Conservation (phyloP, 2,329 filamentous ascomycete genomes). For the Alternaria solani region DNA sequence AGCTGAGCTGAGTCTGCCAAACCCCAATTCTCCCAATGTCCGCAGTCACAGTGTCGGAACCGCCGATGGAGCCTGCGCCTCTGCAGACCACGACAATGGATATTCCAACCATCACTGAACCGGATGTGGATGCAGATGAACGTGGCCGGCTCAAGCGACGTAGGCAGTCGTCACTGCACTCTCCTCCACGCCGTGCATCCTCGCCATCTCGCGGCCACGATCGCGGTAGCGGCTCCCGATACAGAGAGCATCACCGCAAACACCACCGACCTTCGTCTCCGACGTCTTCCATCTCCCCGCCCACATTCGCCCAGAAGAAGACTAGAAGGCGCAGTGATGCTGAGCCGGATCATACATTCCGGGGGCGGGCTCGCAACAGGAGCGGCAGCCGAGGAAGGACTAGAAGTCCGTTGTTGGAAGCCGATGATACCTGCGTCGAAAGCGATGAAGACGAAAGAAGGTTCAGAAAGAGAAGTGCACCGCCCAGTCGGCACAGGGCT, state of each 20-base stretch:
- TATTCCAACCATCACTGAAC: slow-evolving; percentile 51
- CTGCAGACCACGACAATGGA: slow-evolving; percentile 50
- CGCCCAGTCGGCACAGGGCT: slow-evolving; percentile 44
- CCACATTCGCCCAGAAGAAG: slow-evolving; percentile 32
- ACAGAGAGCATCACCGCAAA: slow-evolving; percentile 43
- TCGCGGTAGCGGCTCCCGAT: slow-evolving; percentile 41
- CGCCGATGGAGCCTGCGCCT: background rate
- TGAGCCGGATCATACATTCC: slow-evolving; percentile 46
- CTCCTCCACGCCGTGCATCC: slow-evolving; percentile 39
- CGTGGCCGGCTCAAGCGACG: slow-evolving; percentile 47
- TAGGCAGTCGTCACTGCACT: slow-evolving; percentile 39
- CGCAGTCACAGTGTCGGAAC: slow-evolving; percentile 11
- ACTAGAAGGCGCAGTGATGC: slow-evolving; percentile 45
- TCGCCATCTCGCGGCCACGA: slow-evolving; percentile 48
- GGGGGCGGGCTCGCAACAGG: slow-evolving; percentile 42
- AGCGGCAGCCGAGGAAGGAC: slow-evolving; percentile 31
- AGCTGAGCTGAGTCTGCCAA: background rate
- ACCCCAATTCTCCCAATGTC: slow-evolving; percentile 4
- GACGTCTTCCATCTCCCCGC: slow-evolving; percentile 33
- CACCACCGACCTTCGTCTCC: slow-evolving; percentile 42
- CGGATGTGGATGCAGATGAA: slow-evolving; percentile 43
- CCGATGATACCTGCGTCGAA: slow-evolving; percentile 29
- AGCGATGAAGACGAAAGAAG: slow-evolving; percentile 36
- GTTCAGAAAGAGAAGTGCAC: slow-evolving; percentile 45
- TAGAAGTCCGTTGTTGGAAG: slow-evolving; percentile 35